Base-by-base conservation (phyloP, 2,329 filamentous ascomycete species). In the Colletotrichum liaoningense region DNA sequence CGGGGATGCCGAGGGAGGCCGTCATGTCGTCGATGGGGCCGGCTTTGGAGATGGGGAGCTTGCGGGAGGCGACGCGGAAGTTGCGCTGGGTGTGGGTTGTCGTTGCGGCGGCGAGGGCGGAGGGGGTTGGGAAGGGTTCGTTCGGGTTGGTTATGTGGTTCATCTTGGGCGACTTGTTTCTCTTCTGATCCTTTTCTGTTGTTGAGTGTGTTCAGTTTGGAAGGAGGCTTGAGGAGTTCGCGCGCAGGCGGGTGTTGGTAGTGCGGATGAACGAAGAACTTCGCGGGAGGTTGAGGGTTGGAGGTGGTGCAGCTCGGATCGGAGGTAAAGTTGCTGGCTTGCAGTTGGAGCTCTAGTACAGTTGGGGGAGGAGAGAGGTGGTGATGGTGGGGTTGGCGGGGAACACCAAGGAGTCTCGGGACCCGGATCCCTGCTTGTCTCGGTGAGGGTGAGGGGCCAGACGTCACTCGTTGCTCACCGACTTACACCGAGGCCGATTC, bases 21-120 rank as follows among this genome's bases (percentile, higher is more conserved):
- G 92, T 92, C 91, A 99, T 94, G 49, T 90, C 90, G 80, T 98
- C 95, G 80, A 99, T 98, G 63, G 95, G 94, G 6, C 90, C 93
- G 58, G 95, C 92, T 83, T 98, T 98, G 78, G 97, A 93, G 82
- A 99, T 99, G 75, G 97, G 97, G 63, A 97, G 92, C 86, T 98
- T 98, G 81, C 95, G 93, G 67, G 94, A 94, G 33, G 90, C 90
- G 82, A 98, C 92, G 78, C 86, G 89, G 87, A 96, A 97, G 79
- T 88, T 88, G 76, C 88, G 87, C 78, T 94, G 91, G 3, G 82
- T 83, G 82, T 91, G 88, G 26, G 85, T 84, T 42, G 81, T 85
- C 16, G 93, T 93, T 7, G 90, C 88, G 62, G 85, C 84, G 9
- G 85, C 81, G 76, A 90, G 83, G 78, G 86, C 79, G 78, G 82